These are phyloP conservation scores for Lepraria neglecta DNA, from an alignment of 495 filamentous ascomycete species.

Conservation along the genomic window DNA sequence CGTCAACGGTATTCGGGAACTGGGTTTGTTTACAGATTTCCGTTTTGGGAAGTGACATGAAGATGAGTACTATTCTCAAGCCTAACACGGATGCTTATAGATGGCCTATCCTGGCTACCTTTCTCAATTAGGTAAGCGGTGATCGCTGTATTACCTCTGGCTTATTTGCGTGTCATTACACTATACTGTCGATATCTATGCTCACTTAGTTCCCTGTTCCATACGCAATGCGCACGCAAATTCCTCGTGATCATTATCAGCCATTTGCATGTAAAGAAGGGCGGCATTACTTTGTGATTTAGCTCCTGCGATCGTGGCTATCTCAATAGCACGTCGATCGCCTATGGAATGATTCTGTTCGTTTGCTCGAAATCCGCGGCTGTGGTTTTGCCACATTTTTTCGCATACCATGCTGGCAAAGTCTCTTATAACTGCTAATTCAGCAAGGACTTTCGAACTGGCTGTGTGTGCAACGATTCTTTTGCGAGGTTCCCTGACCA, in stretches of 20 bases:
- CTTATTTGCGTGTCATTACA: background rate
- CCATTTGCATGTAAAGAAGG: background rate
- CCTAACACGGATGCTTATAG: too few species aligned
- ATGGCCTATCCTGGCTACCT: too few species aligned
- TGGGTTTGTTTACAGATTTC: too few species aligned
- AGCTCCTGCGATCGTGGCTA: slow-evolving; percentile 8
- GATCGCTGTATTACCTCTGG: background rate
- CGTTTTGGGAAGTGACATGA: too few species aligned
- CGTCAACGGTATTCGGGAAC: too few species aligned
- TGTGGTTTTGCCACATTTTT: slow-evolving; percentile 39
- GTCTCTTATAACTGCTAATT: slow-evolving; percentile 37
- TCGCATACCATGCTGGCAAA: slow-evolving; percentile 50
- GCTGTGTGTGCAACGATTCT: slow-evolving; percentile 23
- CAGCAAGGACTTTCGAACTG: slow-evolving; percentile 26
- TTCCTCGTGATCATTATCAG: background rate
- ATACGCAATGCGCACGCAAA: background rate
- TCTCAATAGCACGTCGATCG: slow-evolving; percentile 6
- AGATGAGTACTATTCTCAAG: too few species aligned
- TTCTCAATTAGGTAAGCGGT: too few species aligned
- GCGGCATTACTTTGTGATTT: background rate
- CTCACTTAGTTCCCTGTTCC: too few species aligned
- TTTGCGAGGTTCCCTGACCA: slow-evolving; percentile 22
- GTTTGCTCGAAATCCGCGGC: too few species aligned
- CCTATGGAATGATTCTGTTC: background rate
- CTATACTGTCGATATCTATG: too few species aligned